phyloP scores from a whole-genome alignment of 306 rosid genomes.

The Begonia fuchsioides region DNA sequence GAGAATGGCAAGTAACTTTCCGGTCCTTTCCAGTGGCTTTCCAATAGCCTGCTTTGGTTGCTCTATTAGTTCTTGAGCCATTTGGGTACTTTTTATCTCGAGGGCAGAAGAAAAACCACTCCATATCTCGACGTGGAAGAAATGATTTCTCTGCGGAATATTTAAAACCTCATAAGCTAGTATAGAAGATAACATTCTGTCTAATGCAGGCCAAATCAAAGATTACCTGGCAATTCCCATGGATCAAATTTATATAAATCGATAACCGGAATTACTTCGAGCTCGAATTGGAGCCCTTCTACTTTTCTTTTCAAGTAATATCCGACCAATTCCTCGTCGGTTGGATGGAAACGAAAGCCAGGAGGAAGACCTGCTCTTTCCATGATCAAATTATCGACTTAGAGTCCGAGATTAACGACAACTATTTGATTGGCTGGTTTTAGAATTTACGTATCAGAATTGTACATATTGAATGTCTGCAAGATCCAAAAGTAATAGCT shows the following conservation, averaged over 20 bases:
- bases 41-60: conserved; percentile 93
- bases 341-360: conserved; percentile 82
- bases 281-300: conserved; percentile 65
- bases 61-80: conserved; percentile 87
- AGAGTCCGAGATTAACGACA: too few relatives aligned
- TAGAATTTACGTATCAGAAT: conserved; percentile 27
- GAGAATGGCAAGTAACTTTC: conserved; percentile 42
- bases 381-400: conserved; percentile 7
- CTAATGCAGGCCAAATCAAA: not conserved
- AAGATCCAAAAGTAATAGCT: conserved; percentile 79
- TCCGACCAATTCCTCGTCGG: conserved; percentile 73
- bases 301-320: conserved; percentile 75
- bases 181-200: not conserved
- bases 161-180: not conserved
- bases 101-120: conserved; percentile 95
- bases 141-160: conserved; percentile 63
- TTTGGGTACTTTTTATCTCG: conserved; percentile 78
- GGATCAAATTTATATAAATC: conserved; percentile 90
- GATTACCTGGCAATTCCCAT: conserved; percentile 83
- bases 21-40: conserved; percentile 94
- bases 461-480: conserved; percentile 47
- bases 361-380: conserved; percentile 59
- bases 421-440: too few relatives aligned
- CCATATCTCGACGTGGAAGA: conserved; percentile 75
- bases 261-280: conserved; percentile 72